Evolutionary conservation across 177 flowering plant genomes (phyloP), one percentile per base, ranked within the genome.

Genomic region (Vitis hybrid): DNA sequence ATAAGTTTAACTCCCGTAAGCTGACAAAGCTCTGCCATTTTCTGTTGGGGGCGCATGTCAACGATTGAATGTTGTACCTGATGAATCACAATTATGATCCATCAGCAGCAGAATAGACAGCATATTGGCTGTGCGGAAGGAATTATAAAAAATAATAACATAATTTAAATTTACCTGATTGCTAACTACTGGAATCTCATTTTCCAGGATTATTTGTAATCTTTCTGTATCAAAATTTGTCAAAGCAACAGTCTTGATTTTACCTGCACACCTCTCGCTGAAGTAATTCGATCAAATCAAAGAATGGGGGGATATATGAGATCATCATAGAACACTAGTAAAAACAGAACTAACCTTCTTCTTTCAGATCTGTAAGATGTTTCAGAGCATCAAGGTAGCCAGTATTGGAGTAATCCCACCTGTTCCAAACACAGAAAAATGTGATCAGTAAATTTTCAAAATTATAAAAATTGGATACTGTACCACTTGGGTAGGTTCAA

Each of bases 11-110:
- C 99, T 82, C 99, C 99, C 6, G 90, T 85, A 33, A 86, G 91
- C 81, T 85, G 84, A 77, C 99, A 95, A 73, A 95, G 93, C 81
- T 95, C 94, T 39, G 97, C 97, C 99, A 95, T 95, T 72, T 76
- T 89, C 84, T 91, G 89, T 71, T 90, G 98, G 74, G 99, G 99
- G 60, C 98, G 98, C 98, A 93, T 93, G 81, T 95, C 99, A 69
- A 95, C 93, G 74, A 95, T 73, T 51, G 98, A 95, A 82, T 95
- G 98, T 86, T 95, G 99, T 71, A 93, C 98, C 99, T 95, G 78
- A 71, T 70, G 5, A 59, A 29, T 10, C 62, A 64, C 20, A 67
- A 56, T 26, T 68, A 9, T 31, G 26, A 53, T 60, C 5, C 8
- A 64, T 72, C 59, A 74, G 72, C 66, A 71, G 55, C 22, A 4